Base-by-base conservation (phyloP, 306 rosid species). In the Prunus mira region DNA sequence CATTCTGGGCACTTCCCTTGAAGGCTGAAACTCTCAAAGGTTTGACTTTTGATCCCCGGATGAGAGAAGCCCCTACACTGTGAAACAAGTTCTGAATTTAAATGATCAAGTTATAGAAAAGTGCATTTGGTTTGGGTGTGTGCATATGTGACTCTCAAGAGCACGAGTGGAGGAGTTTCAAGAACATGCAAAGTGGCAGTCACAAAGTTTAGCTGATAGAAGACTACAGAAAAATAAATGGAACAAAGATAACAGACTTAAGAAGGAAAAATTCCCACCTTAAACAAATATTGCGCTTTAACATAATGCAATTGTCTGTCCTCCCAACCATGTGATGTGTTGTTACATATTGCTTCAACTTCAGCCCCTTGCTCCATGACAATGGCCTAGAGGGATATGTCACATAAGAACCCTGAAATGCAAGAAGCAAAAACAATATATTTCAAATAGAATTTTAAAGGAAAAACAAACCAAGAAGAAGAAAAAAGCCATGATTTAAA, bases 31-130 rank as follows among this genome's bases (percentile, higher is more conserved):
- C 80, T 77, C 79, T 90, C 66, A 88, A 81, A 71, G 85, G 84
- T 79, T 82, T 87, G 65, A 76, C 73, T 72, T 82, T 84, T 86
- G 91, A 79, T 71, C 85, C 89, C 71, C 79, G 64, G 72, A 83
- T 85, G 80, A 65, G 76, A 83, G 87, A 86, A 80, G 88, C 80
- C 86, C 96, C 96, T 89, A 89, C 90, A 89, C 98, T 93, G 89
- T 74, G 96, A 83, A 89, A 89, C 75, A 89, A 85, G 71, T 56
- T 80, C 80, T 85, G 73, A 82, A 77, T 85, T 74, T 71, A 77
- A 69, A 74, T 76, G 76, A 75, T 60, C 76, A 71, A 65, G 80
- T 80, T 43, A 58, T 52, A 80, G 25, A 52, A 68, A 12, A 43
- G 45, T 43, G 57, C 17, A 25, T 17, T 24, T 17, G 45, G 25